A percentile compares a stretch with the other conserved stretches of the same genome.
phyloP scores from a whole-genome alignment of 2,329 filamentous ascomycete species.

The Phialophora verrucosa region DNA sequence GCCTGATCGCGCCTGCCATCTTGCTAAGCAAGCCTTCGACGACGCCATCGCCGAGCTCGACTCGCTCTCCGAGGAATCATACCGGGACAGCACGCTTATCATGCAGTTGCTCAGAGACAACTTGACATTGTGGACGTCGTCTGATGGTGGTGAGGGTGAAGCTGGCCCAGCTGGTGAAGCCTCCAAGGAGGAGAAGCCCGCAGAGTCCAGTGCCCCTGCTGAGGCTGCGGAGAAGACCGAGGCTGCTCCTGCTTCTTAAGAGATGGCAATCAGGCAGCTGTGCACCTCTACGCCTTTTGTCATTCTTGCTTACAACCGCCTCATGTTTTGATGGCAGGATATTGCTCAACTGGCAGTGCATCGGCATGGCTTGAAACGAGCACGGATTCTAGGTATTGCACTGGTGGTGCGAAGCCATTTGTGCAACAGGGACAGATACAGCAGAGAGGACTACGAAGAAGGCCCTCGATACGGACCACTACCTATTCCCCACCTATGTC shows the following conservation, averaged over 20 bases:
- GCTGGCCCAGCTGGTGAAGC: slow-evolving; percentile 59
- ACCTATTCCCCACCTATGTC: slow-evolving; percentile 27
- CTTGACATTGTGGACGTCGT: slow-evolving; percentile 96
- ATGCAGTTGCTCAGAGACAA: slow-evolving; percentile 99
- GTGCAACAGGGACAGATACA: slow-evolving; percentile 29
- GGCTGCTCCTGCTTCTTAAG: slow-evolving; percentile 38
- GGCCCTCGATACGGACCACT: slow-evolving; percentile 21
- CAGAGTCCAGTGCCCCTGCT: slow-evolving; percentile 53
- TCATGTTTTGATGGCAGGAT: slow-evolving; percentile 26
- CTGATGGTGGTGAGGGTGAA: slow-evolving; percentile 82
- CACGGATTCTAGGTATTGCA: slow-evolving; percentile 30
- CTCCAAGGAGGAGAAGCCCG: slow-evolving; percentile 67
- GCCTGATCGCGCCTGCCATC: slow-evolving; percentile 94
- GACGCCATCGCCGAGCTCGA: slow-evolving; percentile 98
- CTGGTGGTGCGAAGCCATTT: slow-evolving; percentile 31
- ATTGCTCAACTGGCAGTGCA: slow-evolving; percentile 31
- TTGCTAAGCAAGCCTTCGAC: slow-evolving; percentile 98
- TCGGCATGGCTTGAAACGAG: slow-evolving; percentile 25
- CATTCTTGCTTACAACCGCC: slow-evolving; percentile 28
- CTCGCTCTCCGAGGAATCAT: slow-evolving; percentile 95
- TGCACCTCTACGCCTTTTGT: slow-evolving; percentile 27
- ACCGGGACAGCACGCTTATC: slow-evolving; percentile 98
- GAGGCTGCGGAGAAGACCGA: slow-evolving; percentile 41
- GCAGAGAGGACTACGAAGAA: slow-evolving; percentile 23
- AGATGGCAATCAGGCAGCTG: slow-evolving; percentile 22